A percentile compares a stretch with the other conserved stretches of the same genome.
These are phyloP conservation scores for Pseudocercospora musae DNA, from an alignment of 2,329 filamentous ascomycete genomes.

Conservation along the genomic window DNA sequence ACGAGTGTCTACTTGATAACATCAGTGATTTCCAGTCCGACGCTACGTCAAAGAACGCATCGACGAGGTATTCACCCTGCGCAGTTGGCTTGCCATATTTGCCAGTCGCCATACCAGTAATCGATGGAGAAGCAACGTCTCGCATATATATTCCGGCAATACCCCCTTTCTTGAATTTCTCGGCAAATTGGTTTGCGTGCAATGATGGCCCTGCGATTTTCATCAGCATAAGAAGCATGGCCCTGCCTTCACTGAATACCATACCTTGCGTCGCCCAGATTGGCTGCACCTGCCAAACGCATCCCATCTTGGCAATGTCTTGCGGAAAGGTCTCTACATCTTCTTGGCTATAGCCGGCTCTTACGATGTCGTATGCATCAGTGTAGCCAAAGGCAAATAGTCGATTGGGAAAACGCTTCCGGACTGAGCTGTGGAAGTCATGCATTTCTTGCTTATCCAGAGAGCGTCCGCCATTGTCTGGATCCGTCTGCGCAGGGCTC, in stretches of 20 bases:
- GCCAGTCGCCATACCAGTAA: conserved; percentile 11
- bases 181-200: conserved; percentile 10
- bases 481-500: neutral
- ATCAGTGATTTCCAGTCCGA: conserved; percentile 12
- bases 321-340: conserved; percentile 11
- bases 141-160: conserved; percentile 15
- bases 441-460: conserved; percentile 13
- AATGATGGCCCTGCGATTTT: neutral
- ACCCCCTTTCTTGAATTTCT: conserved; percentile 14
- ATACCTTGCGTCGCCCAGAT: conserved; percentile 14
- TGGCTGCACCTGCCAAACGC: conserved; percentile 12
- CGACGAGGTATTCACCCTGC: conserved; percentile 7
- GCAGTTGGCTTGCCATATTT: conserved; percentile 12
- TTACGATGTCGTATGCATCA: conserved; percentile 9
- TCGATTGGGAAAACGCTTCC: conserved; percentile 8
- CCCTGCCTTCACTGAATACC: neutral
- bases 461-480: neutral
- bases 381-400: conserved; percentile 12
- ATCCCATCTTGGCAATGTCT: conserved; percentile 9
- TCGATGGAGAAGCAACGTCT: conserved; percentile 8
- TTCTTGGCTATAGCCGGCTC: conserved; percentile 6
- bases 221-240: neutral
- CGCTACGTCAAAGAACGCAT: conserved; percentile 14
- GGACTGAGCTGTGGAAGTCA: conserved; percentile 11
- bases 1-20: conserved; percentile 1